Conservation (phyloP, 352 stramenopile genomes). For the Thalassiosira delicatula region DNA sequence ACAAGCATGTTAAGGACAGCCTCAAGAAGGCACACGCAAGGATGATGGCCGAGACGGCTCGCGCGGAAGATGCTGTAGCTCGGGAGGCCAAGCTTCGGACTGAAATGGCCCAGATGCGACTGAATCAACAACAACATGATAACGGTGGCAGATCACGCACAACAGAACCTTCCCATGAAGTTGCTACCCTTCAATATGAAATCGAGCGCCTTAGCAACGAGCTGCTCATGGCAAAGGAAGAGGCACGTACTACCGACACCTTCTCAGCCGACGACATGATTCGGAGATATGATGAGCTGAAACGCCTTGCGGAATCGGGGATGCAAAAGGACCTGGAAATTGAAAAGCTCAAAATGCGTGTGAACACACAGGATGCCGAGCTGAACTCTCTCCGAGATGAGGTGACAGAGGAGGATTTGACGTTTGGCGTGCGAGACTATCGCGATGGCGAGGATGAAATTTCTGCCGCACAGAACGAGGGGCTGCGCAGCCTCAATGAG, state of each 20-base stretch:
- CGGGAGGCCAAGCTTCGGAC: constrained; percentile 35
- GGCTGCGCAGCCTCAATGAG: constrained; percentile 59
- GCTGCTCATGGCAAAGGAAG: constrained; percentile 36
- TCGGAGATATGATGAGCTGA: constrained; percentile 61
- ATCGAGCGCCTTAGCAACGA: constrained; percentile 61
- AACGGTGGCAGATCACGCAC: constrained; percentile 19
- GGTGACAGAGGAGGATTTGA: constrained; percentile 60
- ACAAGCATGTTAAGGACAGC: constrained; percentile 17
- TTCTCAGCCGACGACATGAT: constrained; percentile 40
- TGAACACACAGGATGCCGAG: constrained; percentile 53
- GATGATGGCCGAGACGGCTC: constrained; percentile 43
- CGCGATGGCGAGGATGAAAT: constrained; percentile 27
- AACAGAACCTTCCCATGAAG: constrained; percentile 38
- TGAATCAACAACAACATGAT: not conserved
- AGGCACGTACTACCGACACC: constrained; percentile 14
- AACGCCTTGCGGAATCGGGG: constrained; percentile 45
- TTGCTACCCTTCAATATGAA: constrained; percentile 59
- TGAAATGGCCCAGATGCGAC: constrained; percentile 42
- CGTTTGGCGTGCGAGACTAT: constrained; percentile 56
- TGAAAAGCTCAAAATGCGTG: constrained; percentile 46
- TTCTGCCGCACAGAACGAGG: constrained; percentile 53
- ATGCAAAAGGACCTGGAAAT: constrained; percentile 70
- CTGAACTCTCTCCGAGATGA: constrained; percentile 46
- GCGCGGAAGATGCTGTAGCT: constrained; percentile 45
- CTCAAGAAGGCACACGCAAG: constrained; percentile 27